phyloP scores from a whole-genome alignment of 345 rosid species.

The Noccaea bulbosa region DNA sequence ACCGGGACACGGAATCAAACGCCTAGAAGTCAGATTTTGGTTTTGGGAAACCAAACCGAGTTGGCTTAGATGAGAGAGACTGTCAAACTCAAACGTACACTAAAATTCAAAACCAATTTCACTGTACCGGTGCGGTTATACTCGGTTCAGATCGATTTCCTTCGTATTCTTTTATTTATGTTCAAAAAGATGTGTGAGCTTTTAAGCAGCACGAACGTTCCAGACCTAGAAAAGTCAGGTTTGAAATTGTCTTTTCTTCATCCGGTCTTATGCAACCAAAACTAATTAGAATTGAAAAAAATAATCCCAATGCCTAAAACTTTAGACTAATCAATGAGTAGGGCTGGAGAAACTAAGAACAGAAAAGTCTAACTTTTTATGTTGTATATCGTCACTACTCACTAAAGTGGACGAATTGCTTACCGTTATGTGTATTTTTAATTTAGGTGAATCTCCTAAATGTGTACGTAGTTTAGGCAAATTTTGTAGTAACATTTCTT shows the following conservation, averaged over 20 bases:
- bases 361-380: background rate
- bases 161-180: background rate
- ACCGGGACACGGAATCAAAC: slow-evolving; percentile 18
- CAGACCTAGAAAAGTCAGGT: slow-evolving; percentile 30
- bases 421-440: background rate
- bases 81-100: too few species aligned
- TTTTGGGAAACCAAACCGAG: slow-evolving; percentile 10
- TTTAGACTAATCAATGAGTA: background rate
- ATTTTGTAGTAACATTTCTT: background rate
- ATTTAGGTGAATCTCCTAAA: background rate
- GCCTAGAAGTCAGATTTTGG: background rate
- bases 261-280: background rate
- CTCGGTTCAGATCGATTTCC: background rate
- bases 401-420: background rate
- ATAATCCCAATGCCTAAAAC: background rate
- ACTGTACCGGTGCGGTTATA: slow-evolving; percentile 30
- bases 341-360: background rate
- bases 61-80: too few species aligned
- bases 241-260: slow-evolving; percentile 22
- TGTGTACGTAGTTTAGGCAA: background rate
- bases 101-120: background rate
- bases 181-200: background rate
- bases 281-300: background rate
- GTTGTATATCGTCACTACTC: too few species aligned
- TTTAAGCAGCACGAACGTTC: slow-evolving; percentile 31